These are phyloP conservation scores for Pyricularia pennisetigena DNA, from an alignment of 2,329 filamentous ascomycete genomes.

Conservation along the genomic window DNA sequence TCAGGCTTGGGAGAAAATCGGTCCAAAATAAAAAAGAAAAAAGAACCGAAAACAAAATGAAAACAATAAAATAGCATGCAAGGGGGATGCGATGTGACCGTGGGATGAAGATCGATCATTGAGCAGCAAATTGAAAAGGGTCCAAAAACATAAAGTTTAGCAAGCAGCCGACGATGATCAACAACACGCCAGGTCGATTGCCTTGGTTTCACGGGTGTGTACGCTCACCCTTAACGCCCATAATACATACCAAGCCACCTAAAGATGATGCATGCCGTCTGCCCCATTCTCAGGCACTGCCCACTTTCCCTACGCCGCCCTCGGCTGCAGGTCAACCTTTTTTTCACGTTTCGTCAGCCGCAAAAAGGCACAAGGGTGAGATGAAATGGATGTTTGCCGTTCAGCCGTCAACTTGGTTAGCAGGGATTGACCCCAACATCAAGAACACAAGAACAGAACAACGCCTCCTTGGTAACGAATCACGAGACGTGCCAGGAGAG, in stretches of 20 bases:
- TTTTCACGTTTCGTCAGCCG: neutral
- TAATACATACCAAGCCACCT: neutral
- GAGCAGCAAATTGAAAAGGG: neutral
- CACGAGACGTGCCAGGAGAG: neutral
- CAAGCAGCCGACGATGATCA: neutral
- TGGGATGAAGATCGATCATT: neutral
- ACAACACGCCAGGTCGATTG: neutral
- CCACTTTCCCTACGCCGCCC: neutral
- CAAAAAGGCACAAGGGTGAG: neutral
- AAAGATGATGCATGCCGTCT: neutral
- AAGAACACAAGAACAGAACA: neutral
- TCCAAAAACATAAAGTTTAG: neutral
- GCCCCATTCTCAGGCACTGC: neutral
- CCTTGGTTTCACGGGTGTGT: neutral
- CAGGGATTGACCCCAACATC: neutral
- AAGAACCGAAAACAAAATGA: neutral
- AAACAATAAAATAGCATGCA: neutral
- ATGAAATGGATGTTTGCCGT: neutral
- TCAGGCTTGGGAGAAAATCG: neutral
- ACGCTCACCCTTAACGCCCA: neutral
- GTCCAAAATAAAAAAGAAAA: neutral
- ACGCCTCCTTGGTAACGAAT: neutral
- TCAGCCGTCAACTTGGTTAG: neutral
- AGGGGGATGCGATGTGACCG: neutral
- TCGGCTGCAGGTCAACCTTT: neutral